Conservation (phyloP, 768 basidiomycete genomes). For the Tremella mesenterica region DNA sequence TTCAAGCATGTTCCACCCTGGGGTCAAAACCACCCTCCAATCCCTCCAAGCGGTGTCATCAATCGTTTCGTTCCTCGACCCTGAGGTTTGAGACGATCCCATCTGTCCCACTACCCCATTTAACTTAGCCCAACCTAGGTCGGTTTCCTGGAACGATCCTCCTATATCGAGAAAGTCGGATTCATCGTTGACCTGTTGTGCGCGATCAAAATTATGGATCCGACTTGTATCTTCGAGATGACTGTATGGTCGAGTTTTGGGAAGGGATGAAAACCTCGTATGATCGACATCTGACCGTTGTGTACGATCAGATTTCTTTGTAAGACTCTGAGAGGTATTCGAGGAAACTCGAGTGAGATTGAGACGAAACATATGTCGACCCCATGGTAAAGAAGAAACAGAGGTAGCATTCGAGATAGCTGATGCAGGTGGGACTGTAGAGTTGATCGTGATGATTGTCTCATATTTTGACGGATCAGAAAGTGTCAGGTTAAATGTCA, state of each 20-base stretch:
- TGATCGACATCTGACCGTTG: too few species aligned
- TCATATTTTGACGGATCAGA: too few species aligned
- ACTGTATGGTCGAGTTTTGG: too few species aligned
- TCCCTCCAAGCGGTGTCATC: conserved; percentile 36
- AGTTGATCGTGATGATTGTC: conserved; percentile 7
- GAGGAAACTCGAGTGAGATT: conserved; percentile 4
- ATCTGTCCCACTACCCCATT: conserved; percentile 13
- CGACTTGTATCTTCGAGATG: too few species aligned
- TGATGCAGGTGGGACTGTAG: conserved; percentile 3
- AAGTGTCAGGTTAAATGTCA: too few species aligned
- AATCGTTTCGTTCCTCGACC: conserved; percentile 19
- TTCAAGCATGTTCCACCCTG: conserved; percentile 39
- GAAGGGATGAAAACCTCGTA: too few species aligned
- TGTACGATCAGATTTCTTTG: too few species aligned
- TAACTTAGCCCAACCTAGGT: too few species aligned
- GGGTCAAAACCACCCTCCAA: conserved; percentile 16
- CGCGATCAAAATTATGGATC: too few species aligned
- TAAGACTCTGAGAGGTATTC: background rate
- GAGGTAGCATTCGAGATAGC: background rate
- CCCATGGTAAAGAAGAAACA: conserved; percentile 13
- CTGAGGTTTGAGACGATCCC: conserved; percentile 6
- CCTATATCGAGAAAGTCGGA: too few species aligned
- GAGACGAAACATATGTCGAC: conserved; percentile 11
- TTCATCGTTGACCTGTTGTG: too few species aligned
- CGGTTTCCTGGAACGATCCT: too few species aligned